Conservation (phyloP, 2,329 filamentous ascomycete species). For the Pseudogymnoascus sp. region DNA sequence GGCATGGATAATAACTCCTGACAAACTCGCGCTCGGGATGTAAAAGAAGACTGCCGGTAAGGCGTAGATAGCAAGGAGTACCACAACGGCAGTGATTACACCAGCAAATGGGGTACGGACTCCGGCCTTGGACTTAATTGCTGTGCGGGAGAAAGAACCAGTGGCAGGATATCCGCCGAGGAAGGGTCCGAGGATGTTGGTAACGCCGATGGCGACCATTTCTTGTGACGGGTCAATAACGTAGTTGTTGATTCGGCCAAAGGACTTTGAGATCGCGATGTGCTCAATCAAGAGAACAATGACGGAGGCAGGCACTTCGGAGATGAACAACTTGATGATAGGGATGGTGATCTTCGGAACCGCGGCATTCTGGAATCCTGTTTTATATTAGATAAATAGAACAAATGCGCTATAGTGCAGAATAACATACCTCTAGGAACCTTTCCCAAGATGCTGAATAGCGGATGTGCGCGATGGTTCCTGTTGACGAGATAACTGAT, state of each 20-base stretch:
- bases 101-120: slow-evolving; percentile 87
- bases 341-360: slow-evolving; percentile 61
- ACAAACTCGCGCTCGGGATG: slow-evolving; percentile 73
- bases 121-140: slow-evolving; percentile 95
- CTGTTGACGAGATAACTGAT: slow-evolving; percentile 82
- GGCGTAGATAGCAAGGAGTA: slow-evolving; percentile 84
- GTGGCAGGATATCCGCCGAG: slow-evolving; percentile 88
- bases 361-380: slow-evolving; percentile 72
- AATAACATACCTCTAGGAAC: slow-evolving; percentile 63
- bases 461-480: slow-evolving; percentile 53
- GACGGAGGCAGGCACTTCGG: slow-evolving; percentile 73
- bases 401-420: neutral
- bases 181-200: slow-evolving; percentile 85
- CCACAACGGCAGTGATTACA: slow-evolving; percentile 77
- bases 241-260: slow-evolving; percentile 94
- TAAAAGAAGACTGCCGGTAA: slow-evolving; percentile 88
- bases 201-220: slow-evolving; percentile 86
- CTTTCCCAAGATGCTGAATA: slow-evolving; percentile 65
- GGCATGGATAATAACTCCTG: slow-evolving; percentile 92
- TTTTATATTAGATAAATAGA: neutral
- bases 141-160: slow-evolving; percentile 91
- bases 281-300: slow-evolving; percentile 97
- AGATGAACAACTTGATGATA: slow-evolving; percentile 62
- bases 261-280: slow-evolving; percentile 95
- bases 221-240: slow-evolving; percentile 93